Evolutionary conservation across 495 filamentous ascomycete genomes (phyloP).

Genomic region (Glutinoglossum americanum): DNA sequence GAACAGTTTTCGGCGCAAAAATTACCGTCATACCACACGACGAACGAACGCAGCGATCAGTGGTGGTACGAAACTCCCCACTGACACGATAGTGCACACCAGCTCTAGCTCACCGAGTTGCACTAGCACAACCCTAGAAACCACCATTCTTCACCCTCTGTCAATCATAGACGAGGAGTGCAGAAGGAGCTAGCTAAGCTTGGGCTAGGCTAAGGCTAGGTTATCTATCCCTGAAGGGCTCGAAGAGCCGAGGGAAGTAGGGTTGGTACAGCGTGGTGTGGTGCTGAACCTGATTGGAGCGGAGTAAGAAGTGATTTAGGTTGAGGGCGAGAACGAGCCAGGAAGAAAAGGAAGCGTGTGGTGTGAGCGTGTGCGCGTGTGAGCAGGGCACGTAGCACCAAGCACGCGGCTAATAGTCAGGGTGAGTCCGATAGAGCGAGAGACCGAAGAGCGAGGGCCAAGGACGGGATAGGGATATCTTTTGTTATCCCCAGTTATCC

Average conservation of each 20-base stretch:
- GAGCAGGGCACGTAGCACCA: neutral
- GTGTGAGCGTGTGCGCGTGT: neutral
- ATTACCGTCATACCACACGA: neutral
- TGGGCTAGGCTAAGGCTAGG: neutral
- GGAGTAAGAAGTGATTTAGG: neutral
- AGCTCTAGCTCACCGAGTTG: too few relatives aligned
- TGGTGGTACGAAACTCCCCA: neutral
- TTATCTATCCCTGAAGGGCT: neutral
- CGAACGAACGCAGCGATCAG: neutral
- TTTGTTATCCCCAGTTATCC: too few relatives aligned
- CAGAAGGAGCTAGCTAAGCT: neutral
- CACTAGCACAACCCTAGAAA: neutral
- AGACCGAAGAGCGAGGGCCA: neutral
- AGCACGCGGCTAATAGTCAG: neutral
- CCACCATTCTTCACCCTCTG: neutral
- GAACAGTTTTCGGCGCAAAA: neutral
- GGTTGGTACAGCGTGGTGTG: too few relatives aligned
- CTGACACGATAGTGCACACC: neutral
- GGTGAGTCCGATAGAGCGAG: neutral
- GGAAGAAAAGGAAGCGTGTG: neutral
- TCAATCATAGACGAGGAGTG: neutral
- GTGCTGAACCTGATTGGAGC: neutral
- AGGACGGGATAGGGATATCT: too few relatives aligned
- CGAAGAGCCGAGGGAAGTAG: too few relatives aligned
- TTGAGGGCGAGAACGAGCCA: neutral